Percentiles rank a stretch among this genome's conserved stretches.
Conservation (phyloP, 2,329 filamentous ascomycete genomes). For the Phyllosticta citriasiana region DNA sequence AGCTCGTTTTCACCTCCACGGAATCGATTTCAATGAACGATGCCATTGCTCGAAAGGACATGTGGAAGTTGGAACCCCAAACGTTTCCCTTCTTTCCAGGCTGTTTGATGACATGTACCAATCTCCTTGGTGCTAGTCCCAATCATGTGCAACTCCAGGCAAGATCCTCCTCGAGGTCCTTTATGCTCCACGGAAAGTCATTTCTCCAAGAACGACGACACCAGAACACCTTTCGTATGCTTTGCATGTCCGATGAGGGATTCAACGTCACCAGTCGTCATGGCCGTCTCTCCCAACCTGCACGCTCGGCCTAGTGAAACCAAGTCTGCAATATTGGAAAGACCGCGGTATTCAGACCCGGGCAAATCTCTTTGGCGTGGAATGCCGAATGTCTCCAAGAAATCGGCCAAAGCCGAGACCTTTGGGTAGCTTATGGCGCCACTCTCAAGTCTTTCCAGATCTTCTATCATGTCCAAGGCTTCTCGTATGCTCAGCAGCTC, state of each 20-base stretch:
- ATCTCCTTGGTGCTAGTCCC: background rate
- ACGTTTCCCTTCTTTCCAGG: background rate
- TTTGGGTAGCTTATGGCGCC: background rate
- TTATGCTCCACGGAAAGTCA: background rate
- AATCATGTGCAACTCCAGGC: background rate
- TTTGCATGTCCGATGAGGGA: background rate
- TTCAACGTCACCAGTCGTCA: slow-evolving; percentile 1
- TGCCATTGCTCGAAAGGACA: no score
- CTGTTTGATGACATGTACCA: background rate
- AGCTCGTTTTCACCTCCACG: no score
- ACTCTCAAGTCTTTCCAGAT: background rate
- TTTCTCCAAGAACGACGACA: background rate
- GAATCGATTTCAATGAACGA: no score
- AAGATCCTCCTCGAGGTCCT: background rate
- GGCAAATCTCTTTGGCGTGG: background rate
- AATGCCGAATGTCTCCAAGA: background rate
- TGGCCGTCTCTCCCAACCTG: slow-evolving; percentile 6
- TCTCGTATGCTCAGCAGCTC: slow-evolving; percentile 5
- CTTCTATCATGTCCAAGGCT: background rate
- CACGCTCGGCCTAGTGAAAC: slow-evolving; percentile 1
- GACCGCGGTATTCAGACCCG: background rate
- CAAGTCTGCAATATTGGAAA: slow-evolving; percentile 3
- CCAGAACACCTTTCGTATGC: background rate
- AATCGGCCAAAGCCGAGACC: background rate
- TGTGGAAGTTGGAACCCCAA: no score